Percentiles rank a stretch among this genome's conserved stretches.
Conservation (phyloP, 2,329 filamentous ascomycete species). For the Neofusicoccum umdonicola region DNA sequence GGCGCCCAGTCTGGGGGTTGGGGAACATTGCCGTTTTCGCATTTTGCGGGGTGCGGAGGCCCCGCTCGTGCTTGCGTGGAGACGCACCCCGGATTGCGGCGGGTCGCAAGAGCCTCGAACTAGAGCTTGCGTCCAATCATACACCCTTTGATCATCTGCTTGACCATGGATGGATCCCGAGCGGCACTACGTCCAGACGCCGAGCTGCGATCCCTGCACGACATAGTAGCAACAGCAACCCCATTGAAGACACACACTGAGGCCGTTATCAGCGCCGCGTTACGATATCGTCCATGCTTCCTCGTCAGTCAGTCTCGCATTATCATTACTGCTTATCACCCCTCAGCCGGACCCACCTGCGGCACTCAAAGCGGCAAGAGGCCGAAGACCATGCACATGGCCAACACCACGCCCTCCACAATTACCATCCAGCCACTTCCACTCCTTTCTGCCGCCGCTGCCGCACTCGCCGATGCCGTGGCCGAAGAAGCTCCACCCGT, state of each 20-base stretch:
- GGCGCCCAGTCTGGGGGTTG: neutral
- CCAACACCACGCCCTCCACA: neutral
- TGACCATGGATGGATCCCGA: no score
- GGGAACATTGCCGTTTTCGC: neutral
- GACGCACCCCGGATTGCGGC: neutral
- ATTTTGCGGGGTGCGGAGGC: constrained; percentile 2
- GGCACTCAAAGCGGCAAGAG: neutral
- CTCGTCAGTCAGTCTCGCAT: neutral
- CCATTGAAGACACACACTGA: no score
- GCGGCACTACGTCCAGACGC: no score
- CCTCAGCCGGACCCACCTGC: neutral
- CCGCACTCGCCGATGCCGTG: neutral
- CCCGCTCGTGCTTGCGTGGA: neutral
- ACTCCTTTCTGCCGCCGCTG: neutral
- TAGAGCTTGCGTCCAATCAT: neutral
- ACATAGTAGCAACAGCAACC: no score
- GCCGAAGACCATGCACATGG: neutral
- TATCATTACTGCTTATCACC: neutral
- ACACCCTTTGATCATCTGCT: neutral
- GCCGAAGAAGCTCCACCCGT: neutral
- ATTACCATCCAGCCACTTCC: neutral
- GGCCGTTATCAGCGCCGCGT: no score
- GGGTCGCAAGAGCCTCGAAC: neutral
- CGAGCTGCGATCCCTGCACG: no score
- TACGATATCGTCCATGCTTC: neutral